Evolutionary conservation across 73 alveolate genomes (phyloP), one percentile per base, ranked within the genome.

Genomic region (Paramecium pentaurelia): DNA sequence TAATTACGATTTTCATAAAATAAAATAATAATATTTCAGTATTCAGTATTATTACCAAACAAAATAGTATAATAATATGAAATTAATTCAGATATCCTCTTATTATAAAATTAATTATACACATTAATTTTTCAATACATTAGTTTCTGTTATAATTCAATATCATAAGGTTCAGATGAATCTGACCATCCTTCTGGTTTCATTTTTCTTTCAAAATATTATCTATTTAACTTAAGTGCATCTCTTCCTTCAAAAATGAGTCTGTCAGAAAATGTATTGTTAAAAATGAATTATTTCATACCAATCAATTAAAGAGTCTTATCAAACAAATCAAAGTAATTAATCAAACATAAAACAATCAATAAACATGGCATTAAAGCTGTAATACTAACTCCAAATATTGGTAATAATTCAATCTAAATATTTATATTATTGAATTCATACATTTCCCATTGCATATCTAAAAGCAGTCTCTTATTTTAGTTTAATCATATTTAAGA

Each of bases 211-310:
- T 32, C 51, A 64, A 64, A 64, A 64, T 64, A 64, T 28, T 28
- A 64, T 28, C 84, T 28, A 3, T 28, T 64, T 1, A 6, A 6
- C 40, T 38, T 38, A 8, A 80, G 42, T 44, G 77, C 30, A 20
- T 80, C 91, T 80, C 91, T 80, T 12, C 94, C 94, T 18, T 89
- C 94, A n/a, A 47, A 77, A 12, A 89, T 89, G 12, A 89, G 40
- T 71, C 94, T 70, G 5, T 84, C 88, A 14, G 86, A 71, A 51
- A 71, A 89, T 22, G 91, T 71, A 42, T 40, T 68, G 6, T 84
- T 89, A 25, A 89, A 89, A 27, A 71, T 47, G 27, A 89, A 89
- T 10, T 84, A 11, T 49, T 89, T 84, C 88, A 89, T 34, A 6
- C 94, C 94, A 22, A 89, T 44, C 9, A 70, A 58, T 3, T 77